phyloP scores from a whole-genome alignment of 139 green algal genomes.

The Dunaliella primolecta region DNA sequence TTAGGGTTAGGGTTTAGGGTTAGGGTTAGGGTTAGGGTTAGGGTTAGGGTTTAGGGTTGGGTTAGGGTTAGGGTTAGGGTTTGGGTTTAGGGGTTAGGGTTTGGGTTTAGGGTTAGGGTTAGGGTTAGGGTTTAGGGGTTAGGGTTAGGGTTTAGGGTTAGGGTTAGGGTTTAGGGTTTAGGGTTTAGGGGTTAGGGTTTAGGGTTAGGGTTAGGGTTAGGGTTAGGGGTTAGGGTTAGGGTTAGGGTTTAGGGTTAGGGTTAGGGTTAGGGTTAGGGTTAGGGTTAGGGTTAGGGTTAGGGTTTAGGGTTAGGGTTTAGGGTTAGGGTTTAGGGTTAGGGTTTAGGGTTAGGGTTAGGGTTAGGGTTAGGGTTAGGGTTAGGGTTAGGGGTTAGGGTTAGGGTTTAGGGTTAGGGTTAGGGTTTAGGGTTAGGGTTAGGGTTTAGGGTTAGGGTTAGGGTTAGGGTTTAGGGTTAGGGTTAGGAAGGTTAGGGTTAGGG shows the following conservation, averaged over 20 bases:
- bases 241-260: background rate
- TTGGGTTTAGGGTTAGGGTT: background rate
- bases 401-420: background rate
- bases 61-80: background rate
- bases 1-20: background rate
- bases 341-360: background rate
- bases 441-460: background rate
- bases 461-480: background rate
- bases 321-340: background rate
- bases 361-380: too few relatives aligned
- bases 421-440: background rate
- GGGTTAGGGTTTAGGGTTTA: background rate
- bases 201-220: background rate
- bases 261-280: background rate
- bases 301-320: background rate
- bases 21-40: constrained; percentile 1
- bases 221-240: too few relatives aligned
- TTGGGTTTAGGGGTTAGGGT: too few relatives aligned
- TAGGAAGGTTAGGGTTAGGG: too few relatives aligned
- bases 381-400: too few relatives aligned
- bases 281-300: background rate
- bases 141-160: background rate
- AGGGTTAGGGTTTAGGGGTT: too few relatives aligned
- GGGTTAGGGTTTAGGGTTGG: background rate
- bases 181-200: too few relatives aligned